phyloP scores from a whole-genome alignment of 176 grass and related monocot species.

The Oryza coarctata region DNA sequence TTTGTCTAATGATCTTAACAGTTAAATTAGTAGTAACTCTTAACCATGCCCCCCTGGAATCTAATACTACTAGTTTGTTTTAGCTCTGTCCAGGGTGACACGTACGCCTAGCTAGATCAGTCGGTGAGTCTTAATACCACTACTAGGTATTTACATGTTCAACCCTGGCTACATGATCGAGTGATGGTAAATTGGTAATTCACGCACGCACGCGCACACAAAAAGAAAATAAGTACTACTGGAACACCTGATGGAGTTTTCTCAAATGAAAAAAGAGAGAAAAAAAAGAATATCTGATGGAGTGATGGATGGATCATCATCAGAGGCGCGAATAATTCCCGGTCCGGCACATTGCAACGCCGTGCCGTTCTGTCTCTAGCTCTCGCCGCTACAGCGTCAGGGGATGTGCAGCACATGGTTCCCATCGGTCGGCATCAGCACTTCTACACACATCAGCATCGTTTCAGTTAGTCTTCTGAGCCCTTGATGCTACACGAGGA shows the following conservation, averaged over 20 bases:
- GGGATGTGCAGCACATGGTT: conserved; percentile 17
- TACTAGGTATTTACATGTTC: conserved; percentile 5
- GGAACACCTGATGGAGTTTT: too few species aligned
- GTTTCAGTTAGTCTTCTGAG: not conserved
- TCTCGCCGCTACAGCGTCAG: not conserved
- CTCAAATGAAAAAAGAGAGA: too few species aligned
- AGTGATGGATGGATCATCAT: not conserved
- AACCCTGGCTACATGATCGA: not conserved
- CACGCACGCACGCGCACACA: too few species aligned
- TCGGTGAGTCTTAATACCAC: not conserved
- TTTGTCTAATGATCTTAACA: not conserved
- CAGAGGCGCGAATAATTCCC: not conserved
- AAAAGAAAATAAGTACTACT: too few species aligned
- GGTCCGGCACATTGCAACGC: not conserved
- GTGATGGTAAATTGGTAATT: too few species aligned
- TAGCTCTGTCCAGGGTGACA: conserved; percentile 24
- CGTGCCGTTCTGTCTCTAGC: not conserved
- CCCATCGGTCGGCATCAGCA: not conserved
- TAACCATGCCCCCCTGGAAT: not conserved
- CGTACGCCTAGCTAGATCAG: not conserved
- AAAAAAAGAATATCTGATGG: not conserved
- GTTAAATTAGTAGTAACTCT: not conserved
- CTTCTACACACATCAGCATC: not conserved
- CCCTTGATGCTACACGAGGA: not conserved
- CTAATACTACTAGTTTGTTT: not conserved